Percentiles rank a stretch among this genome's conserved stretches.
These are phyloP conservation scores for Porphyrellus cyaneotinctus DNA, from an alignment of 768 basidiomycete genomes.

Conservation along the genomic window DNA sequence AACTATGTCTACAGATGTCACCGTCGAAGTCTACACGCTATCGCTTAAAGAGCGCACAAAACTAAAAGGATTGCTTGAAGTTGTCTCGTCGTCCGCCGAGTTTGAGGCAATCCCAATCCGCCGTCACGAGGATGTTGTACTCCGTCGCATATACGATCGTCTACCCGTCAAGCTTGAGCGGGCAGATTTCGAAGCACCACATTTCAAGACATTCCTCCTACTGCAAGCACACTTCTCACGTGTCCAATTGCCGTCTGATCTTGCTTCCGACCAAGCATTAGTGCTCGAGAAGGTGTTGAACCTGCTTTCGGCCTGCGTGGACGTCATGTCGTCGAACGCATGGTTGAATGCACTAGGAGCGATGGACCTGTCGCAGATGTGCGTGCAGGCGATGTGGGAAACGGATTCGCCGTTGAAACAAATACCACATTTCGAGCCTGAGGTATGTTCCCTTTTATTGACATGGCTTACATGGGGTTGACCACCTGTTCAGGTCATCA, in stretches of 20 bases:
- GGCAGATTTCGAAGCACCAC: constrained; percentile 86
- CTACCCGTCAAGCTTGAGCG: constrained; percentile 90
- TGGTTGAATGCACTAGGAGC: constrained; percentile 93
- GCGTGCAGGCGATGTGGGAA: constrained; percentile 97
- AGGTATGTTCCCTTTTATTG: constrained; percentile 42
- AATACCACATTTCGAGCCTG: constrained; percentile 92
- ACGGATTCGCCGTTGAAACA: constrained; percentile 93
- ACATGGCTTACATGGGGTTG: background rate
- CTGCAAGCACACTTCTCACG: constrained; percentile 97
- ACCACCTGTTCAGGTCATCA: constrained; percentile 53
- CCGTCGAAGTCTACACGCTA: constrained; percentile 93
- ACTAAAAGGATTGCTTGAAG: constrained; percentile 93
- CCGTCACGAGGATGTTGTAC: constrained; percentile 81
- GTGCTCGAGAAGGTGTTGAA: constrained; percentile 91
- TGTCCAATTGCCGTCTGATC: constrained; percentile 86
- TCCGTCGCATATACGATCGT: constrained; percentile 91
- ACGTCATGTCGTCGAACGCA: constrained; percentile 97
- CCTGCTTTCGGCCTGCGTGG: constrained; percentile 89
- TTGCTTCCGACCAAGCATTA: constrained; percentile 84
- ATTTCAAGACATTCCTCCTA: constrained; percentile 97
- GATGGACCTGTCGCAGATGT: constrained; percentile 99
- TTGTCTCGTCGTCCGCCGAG: constrained; percentile 94
- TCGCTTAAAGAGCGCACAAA: constrained; percentile 96
- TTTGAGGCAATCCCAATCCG: constrained; percentile 95
- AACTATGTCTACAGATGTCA: constrained; percentile 61